A percentile compares a stretch with the other conserved stretches of the same genome.
Evolutionary conservation across 345 rosid species (phyloP).

Genomic region (Rhizophora apiculata): DNA sequence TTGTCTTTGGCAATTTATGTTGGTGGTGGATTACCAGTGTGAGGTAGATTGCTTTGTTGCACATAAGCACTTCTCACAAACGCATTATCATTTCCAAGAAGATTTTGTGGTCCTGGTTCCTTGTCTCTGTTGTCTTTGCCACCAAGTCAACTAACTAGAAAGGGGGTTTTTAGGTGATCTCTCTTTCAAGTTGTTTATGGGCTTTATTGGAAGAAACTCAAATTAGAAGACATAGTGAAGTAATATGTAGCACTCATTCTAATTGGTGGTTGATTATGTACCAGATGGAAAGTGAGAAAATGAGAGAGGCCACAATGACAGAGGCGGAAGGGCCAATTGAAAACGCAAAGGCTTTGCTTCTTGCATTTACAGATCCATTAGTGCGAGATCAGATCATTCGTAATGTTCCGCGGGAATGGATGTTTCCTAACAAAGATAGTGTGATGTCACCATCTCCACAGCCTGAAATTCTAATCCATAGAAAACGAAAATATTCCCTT

Average conservation of each 20-base stretch:
- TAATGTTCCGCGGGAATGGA: conserved; percentile 9
- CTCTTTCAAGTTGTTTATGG: conserved; percentile 52
- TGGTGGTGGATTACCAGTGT: conserved; percentile 39
- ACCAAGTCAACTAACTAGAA: conserved; percentile 43
- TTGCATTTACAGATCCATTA: conserved; percentile 41
- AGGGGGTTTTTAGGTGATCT: conserved; percentile 56
- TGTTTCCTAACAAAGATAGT: conserved; percentile 29
- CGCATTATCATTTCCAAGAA: conserved; percentile 36
- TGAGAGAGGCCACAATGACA: too few species aligned
- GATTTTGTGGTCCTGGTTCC: conserved; percentile 34
- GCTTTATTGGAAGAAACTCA: conserved; percentile 56
- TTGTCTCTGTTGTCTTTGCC: conserved; percentile 39
- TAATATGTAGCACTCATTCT: too few species aligned
- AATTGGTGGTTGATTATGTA: too few species aligned
- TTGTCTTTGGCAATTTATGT: conserved; percentile 54
- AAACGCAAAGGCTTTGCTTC: conserved; percentile 39
- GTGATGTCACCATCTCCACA: conserved; percentile 36
- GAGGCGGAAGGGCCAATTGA: not conserved
- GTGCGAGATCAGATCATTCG: conserved; percentile 1
- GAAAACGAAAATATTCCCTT: not conserved
- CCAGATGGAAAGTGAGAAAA: too few species aligned
- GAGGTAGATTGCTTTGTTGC: conserved; percentile 35
- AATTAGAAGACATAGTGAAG: too few species aligned
- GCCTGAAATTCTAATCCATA: not conserved
- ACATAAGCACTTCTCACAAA: conserved; percentile 31